Percentiles rank a stretch among this genome's conserved stretches.
Evolutionary conservation across 371 early-diverging fungal species (phyloP).

Genomic region (Mucor ambiguus): DNA sequence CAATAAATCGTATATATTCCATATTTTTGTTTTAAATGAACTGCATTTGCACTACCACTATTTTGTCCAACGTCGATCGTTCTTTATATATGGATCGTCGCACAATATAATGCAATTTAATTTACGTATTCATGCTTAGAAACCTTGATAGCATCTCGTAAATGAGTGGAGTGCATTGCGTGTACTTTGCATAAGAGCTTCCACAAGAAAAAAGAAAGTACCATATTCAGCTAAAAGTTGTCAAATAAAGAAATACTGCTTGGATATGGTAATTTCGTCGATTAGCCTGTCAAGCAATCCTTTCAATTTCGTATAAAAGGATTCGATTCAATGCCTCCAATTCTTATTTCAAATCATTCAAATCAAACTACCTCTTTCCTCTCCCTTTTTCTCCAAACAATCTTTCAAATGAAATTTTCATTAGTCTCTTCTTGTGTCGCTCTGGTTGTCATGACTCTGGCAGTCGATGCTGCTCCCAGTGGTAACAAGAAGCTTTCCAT

Average conservation of each 20-base stretch:
- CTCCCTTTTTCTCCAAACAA: slow-evolving; percentile 1
- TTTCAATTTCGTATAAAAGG: slow-evolving; percentile 1
- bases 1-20: slow-evolving; percentile 1
- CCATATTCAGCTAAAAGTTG: slow-evolving; percentile 1
- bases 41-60: slow-evolving; percentile 1
- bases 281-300: not conserved
- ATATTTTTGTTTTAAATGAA: not conserved
- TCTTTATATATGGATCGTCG: not conserved
- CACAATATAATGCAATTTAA: slow-evolving; percentile 6
- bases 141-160: not conserved
- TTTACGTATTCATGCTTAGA: not conserved
- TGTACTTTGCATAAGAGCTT: not conserved
- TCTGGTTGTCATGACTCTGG: slow-evolving; percentile 17
- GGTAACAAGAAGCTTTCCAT: slow-evolving; percentile 16
- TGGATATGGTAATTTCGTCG: not conserved
- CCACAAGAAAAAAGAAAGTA: not conserved
- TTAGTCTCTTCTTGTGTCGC: slow-evolving; percentile 21
- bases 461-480: slow-evolving; percentile 19
- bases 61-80: slow-evolving; percentile 7
- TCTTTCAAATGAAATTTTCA: slow-evolving; percentile 19
- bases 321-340: not conserved
- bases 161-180: not conserved
- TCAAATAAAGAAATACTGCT: slow-evolving; percentile 4
- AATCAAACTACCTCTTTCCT: not conserved
- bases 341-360: not conserved